phyloP scores from a whole-genome alignment of 495 filamentous ascomycete genomes.

The Tuber magnatum region DNA sequence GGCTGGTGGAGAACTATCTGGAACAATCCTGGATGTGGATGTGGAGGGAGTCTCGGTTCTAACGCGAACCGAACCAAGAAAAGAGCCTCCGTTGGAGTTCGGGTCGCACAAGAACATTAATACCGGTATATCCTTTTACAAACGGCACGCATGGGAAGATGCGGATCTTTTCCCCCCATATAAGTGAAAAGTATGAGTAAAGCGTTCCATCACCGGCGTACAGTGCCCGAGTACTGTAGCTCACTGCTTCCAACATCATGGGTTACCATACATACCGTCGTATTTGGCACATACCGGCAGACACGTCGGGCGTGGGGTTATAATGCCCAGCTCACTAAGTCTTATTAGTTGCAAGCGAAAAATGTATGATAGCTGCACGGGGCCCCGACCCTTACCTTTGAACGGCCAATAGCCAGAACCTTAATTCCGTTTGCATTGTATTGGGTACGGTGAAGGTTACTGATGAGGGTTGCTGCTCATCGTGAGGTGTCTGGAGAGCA shows the following conservation, averaged over 20 bases:
- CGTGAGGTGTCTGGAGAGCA: neutral
- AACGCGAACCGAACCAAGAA: neutral
- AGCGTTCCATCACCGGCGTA: neutral
- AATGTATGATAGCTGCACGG: neutral
- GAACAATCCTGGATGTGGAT: neutral
- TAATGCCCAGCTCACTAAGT: neutral
- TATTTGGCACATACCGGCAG: neutral
- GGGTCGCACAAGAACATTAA: neutral
- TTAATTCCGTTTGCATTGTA: neutral
- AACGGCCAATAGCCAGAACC: neutral
- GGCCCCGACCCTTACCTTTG: neutral
- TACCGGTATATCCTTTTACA: neutral
- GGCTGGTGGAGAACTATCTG: neutral
- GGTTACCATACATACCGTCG: neutral
- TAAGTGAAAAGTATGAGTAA: neutral
- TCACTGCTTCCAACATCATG: neutral
- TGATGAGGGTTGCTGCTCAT: neutral
- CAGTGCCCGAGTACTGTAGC: neutral
- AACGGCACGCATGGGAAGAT: neutral
- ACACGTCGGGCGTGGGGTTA: neutral
- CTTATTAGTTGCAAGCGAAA: neutral
- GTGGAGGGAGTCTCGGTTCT: neutral
- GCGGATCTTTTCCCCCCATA: neutral
- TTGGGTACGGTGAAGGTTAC: neutral
- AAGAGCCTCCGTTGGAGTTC: neutral